Evolutionary conservation across 805 yeast genomes (phyloP).

Genomic region (Kazachstania viticola): DNA sequence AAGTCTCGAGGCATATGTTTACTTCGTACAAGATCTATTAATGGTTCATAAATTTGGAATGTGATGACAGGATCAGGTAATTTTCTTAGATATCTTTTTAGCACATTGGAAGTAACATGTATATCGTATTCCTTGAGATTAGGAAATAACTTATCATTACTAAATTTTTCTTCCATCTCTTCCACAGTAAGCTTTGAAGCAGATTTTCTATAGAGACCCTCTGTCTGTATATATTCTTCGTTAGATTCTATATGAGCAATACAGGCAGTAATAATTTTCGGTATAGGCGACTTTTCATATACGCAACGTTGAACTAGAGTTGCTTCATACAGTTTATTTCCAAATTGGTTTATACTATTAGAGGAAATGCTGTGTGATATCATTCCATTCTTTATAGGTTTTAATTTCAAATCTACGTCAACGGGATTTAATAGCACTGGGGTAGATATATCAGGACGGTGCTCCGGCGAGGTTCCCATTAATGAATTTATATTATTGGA

Average conservation of each 20-base stretch:
- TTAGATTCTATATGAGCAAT: conserved; percentile 43
- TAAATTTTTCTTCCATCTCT: conserved; percentile 17
- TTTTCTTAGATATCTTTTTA: conserved; percentile 77
- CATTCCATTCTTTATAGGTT: conserved; percentile 6
- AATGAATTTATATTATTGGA: no score
- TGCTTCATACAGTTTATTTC: conserved; percentile 18
- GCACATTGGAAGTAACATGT: conserved; percentile 74
- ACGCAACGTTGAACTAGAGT: conserved; percentile 53
- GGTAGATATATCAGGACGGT: conserved; percentile 22
- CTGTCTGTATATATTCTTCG: conserved; percentile 49
- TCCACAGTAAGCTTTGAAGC: conserved; percentile 56
- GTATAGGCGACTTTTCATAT: conserved; percentile 52
- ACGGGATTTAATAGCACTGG: conserved; percentile 29
- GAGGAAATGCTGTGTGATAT: neutral
- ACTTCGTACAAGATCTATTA: conserved; percentile 41
- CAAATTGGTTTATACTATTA: neutral
- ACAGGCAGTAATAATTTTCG: conserved; percentile 62
- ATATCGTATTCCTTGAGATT: conserved; percentile 50
- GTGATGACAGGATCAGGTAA: conserved; percentile 83
- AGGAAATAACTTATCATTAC: neutral
- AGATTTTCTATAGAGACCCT: conserved; percentile 85
- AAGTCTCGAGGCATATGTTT: conserved; percentile 10
- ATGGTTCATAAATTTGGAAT: conserved; percentile 53
- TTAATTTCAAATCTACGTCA: conserved; percentile 28
- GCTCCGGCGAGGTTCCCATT: no score